Evolutionary conservation across 2,329 filamentous ascomycete genomes (phyloP).

Genomic region (Blumeria hordei): DNA sequence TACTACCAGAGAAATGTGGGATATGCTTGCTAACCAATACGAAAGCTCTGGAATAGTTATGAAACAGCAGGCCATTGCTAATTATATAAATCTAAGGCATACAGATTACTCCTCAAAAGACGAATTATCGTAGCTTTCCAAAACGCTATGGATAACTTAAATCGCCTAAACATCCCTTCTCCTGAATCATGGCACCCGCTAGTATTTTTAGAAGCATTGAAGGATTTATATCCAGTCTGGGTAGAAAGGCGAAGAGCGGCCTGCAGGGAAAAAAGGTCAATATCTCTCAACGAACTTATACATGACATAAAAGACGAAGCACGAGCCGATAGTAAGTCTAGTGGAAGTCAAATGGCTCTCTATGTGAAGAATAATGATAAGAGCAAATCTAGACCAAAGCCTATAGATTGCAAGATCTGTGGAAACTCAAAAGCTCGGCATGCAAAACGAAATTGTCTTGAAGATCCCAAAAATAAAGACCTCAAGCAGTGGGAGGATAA

Average conservation of each 20-base stretch:
- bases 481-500: not conserved
- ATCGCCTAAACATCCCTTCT: not conserved
- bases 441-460: not conserved
- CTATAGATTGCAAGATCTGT: not conserved
- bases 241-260: not conserved
- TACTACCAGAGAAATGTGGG: not conserved
- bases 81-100: not conserved
- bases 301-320: not conserved
- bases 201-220: not conserved
- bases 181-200: not conserved
- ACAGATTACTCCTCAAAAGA: not conserved
- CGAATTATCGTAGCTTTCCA: not conserved
- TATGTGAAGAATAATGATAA: not conserved
- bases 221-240: not conserved
- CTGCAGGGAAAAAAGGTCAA: not conserved
- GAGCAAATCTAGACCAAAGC: not conserved
- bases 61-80: not conserved
- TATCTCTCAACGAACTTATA: not conserved
- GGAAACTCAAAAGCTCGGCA: not conserved
- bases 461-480: not conserved
- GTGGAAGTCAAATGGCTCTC: not conserved
- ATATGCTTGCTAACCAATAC: not conserved
- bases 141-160: not conserved
- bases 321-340: not conserved
- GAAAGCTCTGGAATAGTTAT: not conserved